Evolutionary conservation across 805 yeast species (phyloP).

Genomic region (Nakazawaea ernobii): DNA sequence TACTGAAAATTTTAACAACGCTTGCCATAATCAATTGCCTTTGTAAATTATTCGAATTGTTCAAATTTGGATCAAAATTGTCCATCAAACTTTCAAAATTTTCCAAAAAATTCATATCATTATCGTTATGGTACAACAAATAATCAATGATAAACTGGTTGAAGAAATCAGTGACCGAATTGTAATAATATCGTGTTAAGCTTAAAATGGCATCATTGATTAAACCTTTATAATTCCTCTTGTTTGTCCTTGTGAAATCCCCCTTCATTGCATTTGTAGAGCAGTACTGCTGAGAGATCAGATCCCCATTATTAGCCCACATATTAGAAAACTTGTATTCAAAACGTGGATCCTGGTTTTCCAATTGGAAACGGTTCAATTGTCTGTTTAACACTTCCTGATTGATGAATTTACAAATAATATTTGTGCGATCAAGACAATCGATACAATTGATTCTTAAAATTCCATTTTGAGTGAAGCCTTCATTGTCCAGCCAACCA

Average conservation of each 20-base stretch:
- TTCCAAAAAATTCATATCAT: slow-evolving; percentile 28
- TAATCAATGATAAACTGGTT: slow-evolving; percentile 38
- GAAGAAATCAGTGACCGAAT: slow-evolving; percentile 38
- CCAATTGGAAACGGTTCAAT: slow-evolving; percentile 15
- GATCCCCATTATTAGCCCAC: slow-evolving; percentile 73
- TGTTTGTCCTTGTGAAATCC: slow-evolving; percentile 37
- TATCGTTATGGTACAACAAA: slow-evolving; percentile 26
- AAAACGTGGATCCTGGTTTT: slow-evolving; percentile 13
- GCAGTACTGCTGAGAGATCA: slow-evolving; percentile 56
- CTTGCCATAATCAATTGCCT: slow-evolving; percentile 14
- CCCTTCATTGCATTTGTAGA: slow-evolving; percentile 51
- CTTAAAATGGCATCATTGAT: slow-evolving; percentile 37
- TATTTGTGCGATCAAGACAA: slow-evolving; percentile 59
- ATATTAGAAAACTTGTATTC: slow-evolving; percentile 24
- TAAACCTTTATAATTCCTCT: slow-evolving; percentile 35
- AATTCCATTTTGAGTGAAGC: slow-evolving; percentile 42
- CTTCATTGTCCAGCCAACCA: slow-evolving; percentile 26
- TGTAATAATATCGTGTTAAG: slow-evolving; percentile 35
- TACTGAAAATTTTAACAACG: slow-evolving; percentile 12
- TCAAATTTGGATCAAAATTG: slow-evolving; percentile 23
- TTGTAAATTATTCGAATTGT: slow-evolving; percentile 14
- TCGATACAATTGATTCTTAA: slow-evolving; percentile 58
- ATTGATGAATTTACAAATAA: slow-evolving; percentile 37
- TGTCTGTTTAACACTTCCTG: slow-evolving; percentile 20
- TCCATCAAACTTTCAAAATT: slow-evolving; percentile 31